A percentile compares a stretch with the other conserved stretches of the same genome.
Conservation (phyloP, 345 rosid species). For the Ricinus communis region DNA sequence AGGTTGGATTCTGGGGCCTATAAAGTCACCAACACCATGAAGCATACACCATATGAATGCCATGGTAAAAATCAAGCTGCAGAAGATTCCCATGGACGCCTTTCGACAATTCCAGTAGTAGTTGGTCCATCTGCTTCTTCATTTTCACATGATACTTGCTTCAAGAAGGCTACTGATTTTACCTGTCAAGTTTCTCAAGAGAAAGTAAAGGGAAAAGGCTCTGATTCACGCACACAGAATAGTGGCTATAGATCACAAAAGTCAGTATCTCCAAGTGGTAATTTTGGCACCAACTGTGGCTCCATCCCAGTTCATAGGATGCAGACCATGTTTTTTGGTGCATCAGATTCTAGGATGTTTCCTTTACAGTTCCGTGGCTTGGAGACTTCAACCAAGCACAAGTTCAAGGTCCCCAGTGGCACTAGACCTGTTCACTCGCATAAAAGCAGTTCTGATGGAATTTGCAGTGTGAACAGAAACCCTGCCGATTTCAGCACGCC, state of each 20-base stretch:
- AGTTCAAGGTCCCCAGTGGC: conserved; percentile 29
- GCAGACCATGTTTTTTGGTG: conserved; percentile 43
- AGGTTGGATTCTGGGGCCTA: conserved; percentile 41
- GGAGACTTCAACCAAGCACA: conserved; percentile 40
- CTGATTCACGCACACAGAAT: conserved; percentile 31
- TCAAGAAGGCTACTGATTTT: conserved; percentile 35
- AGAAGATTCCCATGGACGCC: conserved; percentile 31
- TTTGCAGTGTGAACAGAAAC: conserved; percentile 69
- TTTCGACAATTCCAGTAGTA: conserved; percentile 35
- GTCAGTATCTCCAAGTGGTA: conserved; percentile 25
- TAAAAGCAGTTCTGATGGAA: conserved; percentile 37
- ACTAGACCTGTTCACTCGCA: conserved; percentile 29
- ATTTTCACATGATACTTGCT: conserved; percentile 42
- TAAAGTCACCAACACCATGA: conserved; percentile 35
- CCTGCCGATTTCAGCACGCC: conserved; percentile 89
- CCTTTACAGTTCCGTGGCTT: conserved; percentile 39
- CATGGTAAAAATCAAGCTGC: conserved; percentile 39
- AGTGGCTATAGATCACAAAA: conserved; percentile 37
- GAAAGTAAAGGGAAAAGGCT: conserved; percentile 45
- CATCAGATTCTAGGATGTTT: conserved; percentile 40
- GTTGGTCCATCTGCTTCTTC: conserved; percentile 56
- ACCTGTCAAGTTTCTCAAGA: conserved; percentile 45
- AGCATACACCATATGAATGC: conserved; percentile 36
- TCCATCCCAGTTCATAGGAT: conserved; percentile 43
- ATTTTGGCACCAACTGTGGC: conserved; percentile 41